Evolutionary conservation across 352 stramenopile species (phyloP).

Genomic region (Halophytophthora batemanensis): DNA sequence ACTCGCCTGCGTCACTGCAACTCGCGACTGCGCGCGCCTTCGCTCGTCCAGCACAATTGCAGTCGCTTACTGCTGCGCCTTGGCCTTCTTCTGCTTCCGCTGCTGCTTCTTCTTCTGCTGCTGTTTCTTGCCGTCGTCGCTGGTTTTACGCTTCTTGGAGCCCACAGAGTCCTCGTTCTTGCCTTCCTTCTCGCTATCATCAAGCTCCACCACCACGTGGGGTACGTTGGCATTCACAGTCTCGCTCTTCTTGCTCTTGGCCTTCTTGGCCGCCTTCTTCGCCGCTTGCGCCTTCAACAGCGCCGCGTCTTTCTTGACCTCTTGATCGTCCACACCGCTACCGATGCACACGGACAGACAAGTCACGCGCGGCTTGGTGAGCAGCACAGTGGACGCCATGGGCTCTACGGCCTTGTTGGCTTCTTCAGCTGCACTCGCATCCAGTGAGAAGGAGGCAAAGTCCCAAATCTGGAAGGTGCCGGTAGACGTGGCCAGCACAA

Average conservation of each 20-base stretch:
- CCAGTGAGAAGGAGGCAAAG: conserved; percentile 55
- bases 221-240: conserved; percentile 32
- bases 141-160: conserved; percentile 25
- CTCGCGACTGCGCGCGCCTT: too few species aligned
- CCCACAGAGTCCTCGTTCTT: conserved; percentile 2
- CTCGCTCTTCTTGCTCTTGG: conserved; percentile 21
- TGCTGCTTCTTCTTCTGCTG: conserved; percentile 16
- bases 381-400: conserved; percentile 55
- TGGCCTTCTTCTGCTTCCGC: conserved; percentile 19
- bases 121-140: conserved; percentile 7
- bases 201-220: conserved; percentile 70
- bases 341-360: conserved; percentile 66
- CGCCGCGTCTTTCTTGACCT: conserved; percentile 11
- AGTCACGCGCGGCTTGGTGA: conserved; percentile 74
- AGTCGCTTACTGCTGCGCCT: conserved; percentile 18
- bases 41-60: too few species aligned
- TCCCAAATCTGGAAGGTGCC: conserved; percentile 83
- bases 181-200: conserved; percentile 25
- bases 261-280: conserved; percentile 42
- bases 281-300: conserved; percentile 26
- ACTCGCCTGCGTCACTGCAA: too few species aligned
- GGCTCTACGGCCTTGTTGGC: conserved; percentile 54
- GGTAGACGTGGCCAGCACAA: conserved; percentile 75
- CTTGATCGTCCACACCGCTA: conserved; percentile 13
- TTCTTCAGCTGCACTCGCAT: conserved; percentile 44